Conservation (phyloP, 2,329 filamentous ascomycete species). For the Tolypocladium pustulatum region DNA sequence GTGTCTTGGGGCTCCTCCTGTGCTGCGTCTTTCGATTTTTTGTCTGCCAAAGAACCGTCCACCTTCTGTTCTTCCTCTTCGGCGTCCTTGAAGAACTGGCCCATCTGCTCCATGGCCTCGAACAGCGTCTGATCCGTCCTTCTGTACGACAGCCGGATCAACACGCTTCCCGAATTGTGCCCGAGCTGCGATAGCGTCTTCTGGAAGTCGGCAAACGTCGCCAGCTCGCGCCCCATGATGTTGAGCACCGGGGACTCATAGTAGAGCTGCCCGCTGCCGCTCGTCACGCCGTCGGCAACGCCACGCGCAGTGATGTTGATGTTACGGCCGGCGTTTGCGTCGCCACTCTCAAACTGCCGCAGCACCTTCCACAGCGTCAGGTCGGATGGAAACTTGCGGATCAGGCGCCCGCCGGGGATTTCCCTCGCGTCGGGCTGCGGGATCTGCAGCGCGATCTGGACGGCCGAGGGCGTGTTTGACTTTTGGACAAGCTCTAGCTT, state of each 20-base stretch:
- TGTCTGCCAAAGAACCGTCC: conserved; percentile 1
- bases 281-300: conserved; percentile 47
- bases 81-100: conserved; percentile 56
- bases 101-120: conserved; percentile 76
- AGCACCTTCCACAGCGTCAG: conserved; percentile 83
- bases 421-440: conserved; percentile 58
- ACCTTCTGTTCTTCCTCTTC: conserved; percentile 14
- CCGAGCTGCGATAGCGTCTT: conserved; percentile 83
- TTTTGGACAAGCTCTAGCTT: conserved; percentile 86
- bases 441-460: conserved; percentile 82
- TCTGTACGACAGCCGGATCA: conserved; percentile 69
- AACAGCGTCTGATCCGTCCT: conserved; percentile 69
- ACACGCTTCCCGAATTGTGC: conserved; percentile 70
- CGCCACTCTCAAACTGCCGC: conserved; percentile 77
- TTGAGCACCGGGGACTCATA: conserved; percentile 83
- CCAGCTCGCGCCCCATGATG: conserved; percentile 70
- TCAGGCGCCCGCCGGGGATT: conserved; percentile 55
- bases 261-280: conserved; percentile 63
- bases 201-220: conserved; percentile 71
- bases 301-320: conserved; percentile 80
- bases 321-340: conserved; percentile 46
- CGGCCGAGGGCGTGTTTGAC: conserved; percentile 73
- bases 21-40: conserved; percentile 4
- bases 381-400: conserved; percentile 79
- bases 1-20: conserved; percentile 9